Conservation (phyloP, 805 yeast genomes). For the Yarrowia sp. region DNA sequence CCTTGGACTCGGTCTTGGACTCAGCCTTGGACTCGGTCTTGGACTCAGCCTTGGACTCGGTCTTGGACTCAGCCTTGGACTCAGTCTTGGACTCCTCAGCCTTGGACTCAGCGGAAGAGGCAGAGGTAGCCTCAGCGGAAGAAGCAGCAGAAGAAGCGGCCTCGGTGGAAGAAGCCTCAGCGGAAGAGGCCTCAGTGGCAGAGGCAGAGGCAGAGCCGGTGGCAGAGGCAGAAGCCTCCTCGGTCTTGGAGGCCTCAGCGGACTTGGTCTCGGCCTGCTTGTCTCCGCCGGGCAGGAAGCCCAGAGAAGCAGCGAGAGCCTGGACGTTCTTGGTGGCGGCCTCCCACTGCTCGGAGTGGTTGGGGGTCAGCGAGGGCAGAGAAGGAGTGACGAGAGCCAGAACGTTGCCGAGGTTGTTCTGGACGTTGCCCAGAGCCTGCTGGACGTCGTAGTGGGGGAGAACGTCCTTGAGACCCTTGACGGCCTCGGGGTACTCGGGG, state of each 20-base stretch:
- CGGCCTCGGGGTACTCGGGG: constrained; percentile 17
- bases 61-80: neutral
- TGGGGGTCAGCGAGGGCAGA: constrained; percentile 26
- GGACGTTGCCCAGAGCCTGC: constrained; percentile 20
- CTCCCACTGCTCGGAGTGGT: constrained; percentile 16
- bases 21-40: neutral
- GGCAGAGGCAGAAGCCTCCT: neutral
- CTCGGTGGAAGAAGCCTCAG: neutral
- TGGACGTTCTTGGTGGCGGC: constrained; percentile 18
- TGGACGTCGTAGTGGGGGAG: constrained; percentile 21
- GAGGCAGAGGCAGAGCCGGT: neutral
- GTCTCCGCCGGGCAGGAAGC: neutral
- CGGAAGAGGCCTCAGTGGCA: neutral
- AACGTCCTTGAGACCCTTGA: neutral
- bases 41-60: constrained; percentile 13
- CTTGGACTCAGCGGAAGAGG: neutral
- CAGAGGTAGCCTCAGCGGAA: neutral
- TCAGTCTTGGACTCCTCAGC: constrained; percentile 4
- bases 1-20: neutral
- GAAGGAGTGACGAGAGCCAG: constrained; percentile 6
- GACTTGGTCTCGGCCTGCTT: neutral
- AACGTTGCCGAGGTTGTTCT: constrained; percentile 2
- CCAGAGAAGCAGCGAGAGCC: constrained; percentile 19
- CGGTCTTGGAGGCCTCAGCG: constrained; percentile 12
- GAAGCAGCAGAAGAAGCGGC: neutral